Percentiles rank a stretch among this genome's conserved stretches.
Evolutionary conservation across 2,329 filamentous ascomycete species (phyloP).

Genomic region (Epichloe sp.): DNA sequence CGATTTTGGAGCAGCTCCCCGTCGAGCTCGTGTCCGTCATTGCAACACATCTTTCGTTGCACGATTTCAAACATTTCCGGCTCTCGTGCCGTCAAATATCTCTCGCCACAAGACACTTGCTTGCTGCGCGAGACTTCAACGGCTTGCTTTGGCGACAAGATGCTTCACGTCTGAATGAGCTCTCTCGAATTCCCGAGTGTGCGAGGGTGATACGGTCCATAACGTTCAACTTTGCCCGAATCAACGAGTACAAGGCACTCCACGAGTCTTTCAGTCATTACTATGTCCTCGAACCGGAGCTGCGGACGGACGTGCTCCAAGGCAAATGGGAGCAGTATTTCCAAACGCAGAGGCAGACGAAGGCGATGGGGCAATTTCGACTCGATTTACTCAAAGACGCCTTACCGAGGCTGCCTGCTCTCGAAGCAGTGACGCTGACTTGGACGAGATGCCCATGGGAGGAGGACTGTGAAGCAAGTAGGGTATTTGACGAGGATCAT

Average conservation of each 20-base stretch:
- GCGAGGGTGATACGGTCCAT: slow-evolving; percentile 28
- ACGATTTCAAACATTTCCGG: slow-evolving; percentile 28
- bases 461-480: not conserved
- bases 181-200: slow-evolving; percentile 30
- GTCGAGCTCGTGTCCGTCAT: slow-evolving; percentile 29
- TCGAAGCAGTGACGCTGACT: slow-evolving; percentile 12
- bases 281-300: slow-evolving; percentile 24
- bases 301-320: slow-evolving; percentile 21
- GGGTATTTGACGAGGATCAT: slow-evolving; percentile 7
- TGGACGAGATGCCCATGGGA: slow-evolving; percentile 14
- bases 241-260: slow-evolving; percentile 27
- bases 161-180: slow-evolving; percentile 28
- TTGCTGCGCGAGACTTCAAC: slow-evolving; percentile 28
- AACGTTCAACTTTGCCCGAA: slow-evolving; percentile 31
- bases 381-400: slow-evolving; percentile 1
- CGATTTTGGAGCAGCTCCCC: slow-evolving; percentile 14
- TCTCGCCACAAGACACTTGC: slow-evolving; percentile 28
- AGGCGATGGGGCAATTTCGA: not conserved
- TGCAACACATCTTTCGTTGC: slow-evolving; percentile 25
- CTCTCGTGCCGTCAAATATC: slow-evolving; percentile 25
- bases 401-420: slow-evolving; percentile 9
- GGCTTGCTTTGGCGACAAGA: slow-evolving; percentile 32
- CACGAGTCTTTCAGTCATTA: slow-evolving; percentile 23
- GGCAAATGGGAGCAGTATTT: slow-evolving; percentile 24
- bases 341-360: slow-evolving; percentile 20